Evolutionary conservation across 1,139 yeast genomes (phyloP).

Genomic region (Taphrina pruni): DNA sequence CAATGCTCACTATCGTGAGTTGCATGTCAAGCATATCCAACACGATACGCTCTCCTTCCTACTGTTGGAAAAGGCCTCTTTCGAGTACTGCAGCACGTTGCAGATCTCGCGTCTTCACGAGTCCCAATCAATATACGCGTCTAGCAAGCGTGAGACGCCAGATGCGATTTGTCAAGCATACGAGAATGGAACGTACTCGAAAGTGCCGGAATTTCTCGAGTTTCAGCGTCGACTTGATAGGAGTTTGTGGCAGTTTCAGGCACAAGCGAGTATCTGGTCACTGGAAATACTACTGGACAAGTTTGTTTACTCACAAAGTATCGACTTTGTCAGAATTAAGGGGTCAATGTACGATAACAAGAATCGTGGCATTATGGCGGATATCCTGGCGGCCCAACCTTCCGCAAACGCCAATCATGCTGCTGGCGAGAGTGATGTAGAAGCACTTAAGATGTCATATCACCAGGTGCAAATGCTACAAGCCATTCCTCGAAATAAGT

Average conservation of each 20-base stretch:
- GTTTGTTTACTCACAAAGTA: neutral
- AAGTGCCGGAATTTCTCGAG: conserved; percentile 65
- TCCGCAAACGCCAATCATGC: neutral
- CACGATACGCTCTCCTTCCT: conserved; percentile 73
- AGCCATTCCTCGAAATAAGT: conserved; percentile 7
- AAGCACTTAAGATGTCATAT: neutral
- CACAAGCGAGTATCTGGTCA: conserved; percentile 2
- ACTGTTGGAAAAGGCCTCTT: conserved; percentile 54
- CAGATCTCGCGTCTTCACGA: conserved; percentile 23
- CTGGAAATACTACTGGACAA: conserved; percentile 32
- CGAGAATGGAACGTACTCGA: conserved; percentile 62
- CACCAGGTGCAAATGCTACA: conserved; percentile 4
- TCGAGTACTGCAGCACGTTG: conserved; percentile 46
- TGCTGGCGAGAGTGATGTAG: neutral
- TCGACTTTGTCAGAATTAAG: neutral
- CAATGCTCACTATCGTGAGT: conserved; percentile 57
- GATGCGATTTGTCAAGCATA: conserved; percentile 60
- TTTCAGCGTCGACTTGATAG: conserved; percentile 51
- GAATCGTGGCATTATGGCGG: neutral
- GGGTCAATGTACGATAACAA: conserved; percentile 13
- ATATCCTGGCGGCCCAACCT: neutral
- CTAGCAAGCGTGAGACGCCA: conserved; percentile 61
- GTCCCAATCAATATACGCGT: conserved; percentile 56
- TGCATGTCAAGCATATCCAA: conserved; percentile 78
- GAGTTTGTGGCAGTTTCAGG: conserved; percentile 42